Evolutionary conservation across 2,329 filamentous ascomycete species (phyloP).

Genomic region (Aureobasidium sp.): DNA sequence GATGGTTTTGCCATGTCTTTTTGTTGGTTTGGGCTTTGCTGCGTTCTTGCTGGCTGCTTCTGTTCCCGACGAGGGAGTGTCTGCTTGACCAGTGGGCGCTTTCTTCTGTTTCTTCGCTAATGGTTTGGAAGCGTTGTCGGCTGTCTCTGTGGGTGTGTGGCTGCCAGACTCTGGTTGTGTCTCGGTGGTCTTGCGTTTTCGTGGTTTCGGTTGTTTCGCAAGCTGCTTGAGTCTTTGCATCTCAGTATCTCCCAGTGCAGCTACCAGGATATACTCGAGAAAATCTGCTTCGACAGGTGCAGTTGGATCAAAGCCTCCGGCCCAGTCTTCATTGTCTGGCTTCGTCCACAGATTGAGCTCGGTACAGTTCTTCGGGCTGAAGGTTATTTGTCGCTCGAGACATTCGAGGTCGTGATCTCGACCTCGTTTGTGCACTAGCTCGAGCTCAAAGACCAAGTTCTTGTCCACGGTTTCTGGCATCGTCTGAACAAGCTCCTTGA

Average conservation of each 20-base stretch:
- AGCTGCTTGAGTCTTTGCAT: not conserved
- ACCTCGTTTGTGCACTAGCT: slow-evolving; percentile 25
- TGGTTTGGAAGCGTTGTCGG: not conserved
- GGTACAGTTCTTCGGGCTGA: slow-evolving; percentile 16
- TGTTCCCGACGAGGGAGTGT: not conserved
- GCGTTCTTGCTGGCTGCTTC: not conserved
- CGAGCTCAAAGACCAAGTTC: slow-evolving; percentile 26
- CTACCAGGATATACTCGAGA: slow-evolving; percentile 28
- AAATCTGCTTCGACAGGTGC: slow-evolving; percentile 32
- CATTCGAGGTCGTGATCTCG: slow-evolving; percentile 22
- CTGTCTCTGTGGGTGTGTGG: not conserved
- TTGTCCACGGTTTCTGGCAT: slow-evolving; percentile 18
- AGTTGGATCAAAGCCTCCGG: slow-evolving; percentile 28
- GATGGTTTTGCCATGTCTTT: not conserved
- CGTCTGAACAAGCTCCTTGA: slow-evolving; percentile 20
- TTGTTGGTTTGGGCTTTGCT: not conserved
- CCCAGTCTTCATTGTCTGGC: slow-evolving; percentile 24
- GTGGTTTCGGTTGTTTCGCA: not conserved
- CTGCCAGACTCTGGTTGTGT: not conserved
- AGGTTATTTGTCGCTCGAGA: slow-evolving; percentile 30
- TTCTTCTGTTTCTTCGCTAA: not conserved
- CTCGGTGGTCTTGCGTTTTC: slow-evolving; percentile 7
- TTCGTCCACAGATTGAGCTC: not conserved
- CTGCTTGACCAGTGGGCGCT: too few species aligned
- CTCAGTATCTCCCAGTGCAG: slow-evolving; percentile 23